phyloP scores from a whole-genome alignment of 2,329 filamentous ascomycete species.

The Seiridium unicorne region DNA sequence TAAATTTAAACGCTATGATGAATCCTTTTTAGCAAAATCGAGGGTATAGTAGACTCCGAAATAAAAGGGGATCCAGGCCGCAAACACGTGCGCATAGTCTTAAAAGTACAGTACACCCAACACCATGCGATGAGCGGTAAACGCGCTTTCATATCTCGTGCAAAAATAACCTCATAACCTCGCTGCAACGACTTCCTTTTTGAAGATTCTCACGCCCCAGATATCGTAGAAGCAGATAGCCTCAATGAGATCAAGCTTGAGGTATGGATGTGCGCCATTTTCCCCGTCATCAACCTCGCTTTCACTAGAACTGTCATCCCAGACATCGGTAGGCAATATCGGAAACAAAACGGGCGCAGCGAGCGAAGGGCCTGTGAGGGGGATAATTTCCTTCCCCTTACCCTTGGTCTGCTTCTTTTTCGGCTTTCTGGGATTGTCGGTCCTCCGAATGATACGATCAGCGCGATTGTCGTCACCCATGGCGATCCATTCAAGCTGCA shows the following conservation, averaged over 20 bases:
- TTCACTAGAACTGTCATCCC: slow-evolving; percentile 26
- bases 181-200: slow-evolving; percentile 51
- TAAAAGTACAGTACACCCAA: neutral
- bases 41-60: too few species aligned
- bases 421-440: slow-evolving; percentile 25
- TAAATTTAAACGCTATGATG: too few species aligned
- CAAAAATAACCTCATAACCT: slow-evolving; percentile 29
- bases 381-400: slow-evolving; percentile 35
- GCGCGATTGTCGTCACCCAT: slow-evolving; percentile 49
- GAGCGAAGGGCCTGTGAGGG: slow-evolving; percentile 10
- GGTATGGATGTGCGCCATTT: slow-evolving; percentile 12
- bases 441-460: slow-evolving; percentile 45
- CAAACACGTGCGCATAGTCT: neutral
- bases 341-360: slow-evolving; percentile 18
- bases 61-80: too few species aligned
- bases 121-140: neutral
- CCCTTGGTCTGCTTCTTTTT: slow-evolving; percentile 23
- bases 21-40: too few species aligned
- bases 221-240: slow-evolving; percentile 42
- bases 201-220: slow-evolving; percentile 53
- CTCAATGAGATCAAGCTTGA: slow-evolving; percentile 37
- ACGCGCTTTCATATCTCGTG: neutral
- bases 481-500: slow-evolving; percentile 59
- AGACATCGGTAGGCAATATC: slow-evolving; percentile 21
- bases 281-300: slow-evolving; percentile 33